Base-by-base conservation (phyloP, 2,329 filamentous ascomycete genomes). In the Knufia petricola region DNA sequence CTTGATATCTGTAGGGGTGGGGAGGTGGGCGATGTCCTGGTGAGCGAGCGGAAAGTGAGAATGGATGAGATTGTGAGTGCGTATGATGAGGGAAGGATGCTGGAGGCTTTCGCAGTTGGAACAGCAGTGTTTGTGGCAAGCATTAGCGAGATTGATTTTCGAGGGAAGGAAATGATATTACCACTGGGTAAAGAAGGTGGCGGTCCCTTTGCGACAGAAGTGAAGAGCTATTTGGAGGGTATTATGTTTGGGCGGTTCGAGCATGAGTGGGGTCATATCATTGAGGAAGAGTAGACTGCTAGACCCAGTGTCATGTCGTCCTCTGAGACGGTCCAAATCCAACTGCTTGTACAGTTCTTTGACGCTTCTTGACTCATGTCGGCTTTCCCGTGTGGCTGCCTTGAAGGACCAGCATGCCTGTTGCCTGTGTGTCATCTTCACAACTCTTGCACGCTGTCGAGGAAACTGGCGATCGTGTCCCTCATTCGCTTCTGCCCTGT, bases 91-190 rank as follows among this genome's bases (percentile, higher is more conserved):
- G 87, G 85, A 2, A 74, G 88, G 2, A 66, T 95, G 37, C 64
- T 95, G 8, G 89, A 95, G 69, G 78, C 86, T 1, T 95, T 95
- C 62, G 86, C 85, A 6, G 81, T 85, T 28, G 89, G 90, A 15
- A 95, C 89, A 53, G 89, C 89, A 3, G 56, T 53, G 31, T 59
- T 59, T 50, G 52, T 58, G 19, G 44, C 51, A 8, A 50, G 55
- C 3, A 50, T 55, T 13, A 17, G 46, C 21, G 52, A 58, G 41
- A 54, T 59, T 26, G 50, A 55, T 45, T 59, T 55, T 49, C 21
- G 55, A 15, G 55, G 55, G 10, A 30, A 30, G 28, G 28, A 30
- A 13, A 7, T 30, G 28, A 13, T 30, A 7, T 30, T 30, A 13
- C 28, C 28, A 30, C 13, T 30, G 7, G 28, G 28, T 13, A 7